phyloP scores from a whole-genome alignment of 2,329 filamentous ascomycete genomes.

The Epichloe glyceriae region DNA sequence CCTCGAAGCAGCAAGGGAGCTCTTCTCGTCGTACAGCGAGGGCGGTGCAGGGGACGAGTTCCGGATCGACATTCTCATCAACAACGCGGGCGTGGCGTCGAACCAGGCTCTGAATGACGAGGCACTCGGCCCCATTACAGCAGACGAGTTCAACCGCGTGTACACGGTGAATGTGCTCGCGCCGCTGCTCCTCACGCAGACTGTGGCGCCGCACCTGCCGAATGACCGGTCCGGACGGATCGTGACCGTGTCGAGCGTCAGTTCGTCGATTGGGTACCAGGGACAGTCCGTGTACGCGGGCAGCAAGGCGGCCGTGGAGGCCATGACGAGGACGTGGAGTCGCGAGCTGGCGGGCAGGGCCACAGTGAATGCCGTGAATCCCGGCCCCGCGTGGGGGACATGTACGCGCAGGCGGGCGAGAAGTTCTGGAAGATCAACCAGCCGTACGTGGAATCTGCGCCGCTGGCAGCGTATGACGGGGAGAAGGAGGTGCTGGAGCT shows the following conservation, averaged over 20 bases:
- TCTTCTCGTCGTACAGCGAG: constrained; percentile 14
- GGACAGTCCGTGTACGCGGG: constrained; percentile 45
- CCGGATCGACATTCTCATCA: constrained; percentile 67
- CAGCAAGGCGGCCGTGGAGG: constrained; percentile 45
- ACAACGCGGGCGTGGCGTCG: constrained; percentile 64
- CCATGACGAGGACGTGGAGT: constrained; percentile 46
- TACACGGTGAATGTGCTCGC: constrained; percentile 76
- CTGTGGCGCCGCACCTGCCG: constrained; percentile 56
- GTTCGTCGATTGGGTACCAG: constrained; percentile 38
- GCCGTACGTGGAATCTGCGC: constrained; percentile 23
- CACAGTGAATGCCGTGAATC: constrained; percentile 46
- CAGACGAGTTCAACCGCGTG: constrained; percentile 54
- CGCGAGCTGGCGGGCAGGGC: constrained; percentile 39
- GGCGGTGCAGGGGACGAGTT: constrained; percentile 9
- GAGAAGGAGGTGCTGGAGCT: constrained; percentile 17
- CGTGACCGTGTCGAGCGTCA: constrained; percentile 43
- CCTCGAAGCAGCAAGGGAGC: constrained; percentile 15
- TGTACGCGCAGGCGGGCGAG: constrained; percentile 30
- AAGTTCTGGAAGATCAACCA: constrained; percentile 26
- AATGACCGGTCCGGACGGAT: constrained; percentile 48
- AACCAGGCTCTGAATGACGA: constrained; percentile 51
- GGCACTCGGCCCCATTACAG: constrained; percentile 37
- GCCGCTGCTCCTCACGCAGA: constrained; percentile 65
- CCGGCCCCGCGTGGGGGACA: constrained; percentile 40
- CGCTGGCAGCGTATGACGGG: constrained; percentile 21